Evolutionary conservation across 495 filamentous ascomycete genomes (phyloP), one percentile per base, ranked within the genome.

Genomic region (Penicillium arizonense): DNA sequence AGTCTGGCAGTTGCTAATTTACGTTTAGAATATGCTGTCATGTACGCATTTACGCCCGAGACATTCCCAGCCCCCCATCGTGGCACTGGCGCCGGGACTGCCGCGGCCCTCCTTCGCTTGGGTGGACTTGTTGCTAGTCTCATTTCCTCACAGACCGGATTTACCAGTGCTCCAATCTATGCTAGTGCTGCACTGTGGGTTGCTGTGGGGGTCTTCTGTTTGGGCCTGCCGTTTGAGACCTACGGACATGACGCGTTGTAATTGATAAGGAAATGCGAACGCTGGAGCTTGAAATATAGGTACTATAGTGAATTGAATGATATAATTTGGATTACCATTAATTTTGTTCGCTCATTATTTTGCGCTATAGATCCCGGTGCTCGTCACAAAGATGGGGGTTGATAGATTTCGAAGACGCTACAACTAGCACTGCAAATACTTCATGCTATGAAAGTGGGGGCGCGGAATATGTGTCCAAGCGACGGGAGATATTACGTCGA

Each of bases 11-110:
- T 30, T 30, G 4, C 28, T 30, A 30, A 30, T 10, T 30, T 10
- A 30, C 5, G 7, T 7, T 30, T 33, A 69, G 68, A 69, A 41
- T 72, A 82, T 48, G 78, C 77, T 11, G 71, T 83, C 5, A 72
- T 82, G 57, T 82, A 82, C 53, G 79, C 77, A 28, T 82, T 78
- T 68, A 82, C 78, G 2, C 78, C 79, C 0, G 79, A 83, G 58
- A 79, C 73, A 8, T 83, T 82, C 53, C 79, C 77, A 2, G 75
- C 76, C 1, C 74, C 78, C 0, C 77, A 81, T 36, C 64, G 80
- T 36, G 78, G 79, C 12, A 82, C 77, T 0, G 81, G 75, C 3
- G 72, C 71, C 10, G 79, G 80, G 2, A 61, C 80, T 0, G 78
- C 80, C 3, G 61, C 65, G 2, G 51, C 61, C 0, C 44, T 72